Conservation (phyloP, 345 rosid species). For the Populus deltoides region DNA sequence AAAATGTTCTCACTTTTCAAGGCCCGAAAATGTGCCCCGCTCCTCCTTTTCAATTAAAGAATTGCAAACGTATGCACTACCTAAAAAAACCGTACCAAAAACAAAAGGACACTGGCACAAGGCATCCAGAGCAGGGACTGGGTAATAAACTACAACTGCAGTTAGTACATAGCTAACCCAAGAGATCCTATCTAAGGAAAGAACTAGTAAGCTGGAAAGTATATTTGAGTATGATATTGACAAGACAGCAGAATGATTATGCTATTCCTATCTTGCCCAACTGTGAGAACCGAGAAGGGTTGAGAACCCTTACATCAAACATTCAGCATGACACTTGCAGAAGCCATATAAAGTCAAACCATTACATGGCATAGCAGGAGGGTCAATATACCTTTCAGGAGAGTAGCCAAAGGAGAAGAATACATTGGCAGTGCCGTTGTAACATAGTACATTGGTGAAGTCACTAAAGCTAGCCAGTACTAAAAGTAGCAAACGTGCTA, state of each 20-base stretch:
- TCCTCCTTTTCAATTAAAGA: neutral
- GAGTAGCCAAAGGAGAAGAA: neutral
- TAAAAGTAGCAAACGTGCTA: neutral
- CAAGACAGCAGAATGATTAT: neutral
- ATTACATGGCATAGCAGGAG: neutral
- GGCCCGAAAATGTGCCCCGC: neutral
- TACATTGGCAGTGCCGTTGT: neutral
- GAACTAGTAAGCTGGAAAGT: neutral
- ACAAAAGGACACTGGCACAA: neutral
- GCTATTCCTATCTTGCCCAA: neutral
- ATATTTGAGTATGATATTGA: neutral
- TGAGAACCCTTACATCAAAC: neutral
- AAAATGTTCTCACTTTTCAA: neutral
- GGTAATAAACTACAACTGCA: neutral
- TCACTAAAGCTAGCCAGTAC: neutral
- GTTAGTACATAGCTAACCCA: neutral
- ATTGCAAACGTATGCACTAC: neutral
- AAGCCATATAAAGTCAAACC: neutral
- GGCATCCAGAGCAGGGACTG: neutral
- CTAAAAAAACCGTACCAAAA: too few relatives aligned
- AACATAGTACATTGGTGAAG: neutral
- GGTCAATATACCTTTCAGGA: neutral
- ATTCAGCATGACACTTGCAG: neutral
- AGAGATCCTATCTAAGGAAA: neutral
- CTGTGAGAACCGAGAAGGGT: neutral